Evolutionary conservation across 257 asterid species (phyloP).

Genomic region (Solanum phureja): DNA sequence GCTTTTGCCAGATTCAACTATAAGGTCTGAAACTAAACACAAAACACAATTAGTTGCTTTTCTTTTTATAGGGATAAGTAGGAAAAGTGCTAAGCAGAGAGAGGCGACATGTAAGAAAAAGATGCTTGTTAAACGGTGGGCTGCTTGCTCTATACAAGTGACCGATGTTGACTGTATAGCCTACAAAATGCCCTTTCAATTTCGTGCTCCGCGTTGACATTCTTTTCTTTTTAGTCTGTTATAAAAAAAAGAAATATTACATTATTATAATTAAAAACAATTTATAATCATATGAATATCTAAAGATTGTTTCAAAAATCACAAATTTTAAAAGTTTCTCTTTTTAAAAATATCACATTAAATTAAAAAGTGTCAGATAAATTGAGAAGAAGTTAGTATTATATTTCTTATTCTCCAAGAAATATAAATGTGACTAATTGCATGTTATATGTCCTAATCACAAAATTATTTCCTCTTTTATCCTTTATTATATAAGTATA

Average conservation of each 20-base stretch:
- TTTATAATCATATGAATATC: too few species aligned
- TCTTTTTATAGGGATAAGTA: neutral
- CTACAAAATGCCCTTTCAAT: neutral
- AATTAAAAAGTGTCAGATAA: too few species aligned
- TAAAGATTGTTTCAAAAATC: too few species aligned
- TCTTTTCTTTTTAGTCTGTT: neutral
- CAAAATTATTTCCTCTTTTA: neutral
- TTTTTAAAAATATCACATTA: too few species aligned
- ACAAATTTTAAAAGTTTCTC: rapidly evolving
- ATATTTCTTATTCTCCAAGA: neutral
- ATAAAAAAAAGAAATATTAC: rapidly evolving
- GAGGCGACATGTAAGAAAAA: neutral
- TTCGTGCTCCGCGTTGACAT: rapidly evolving
- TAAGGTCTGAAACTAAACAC: neutral
- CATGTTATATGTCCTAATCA: neutral
- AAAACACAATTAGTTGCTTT: neutral
- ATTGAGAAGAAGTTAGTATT: too few species aligned
- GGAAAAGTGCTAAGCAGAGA: neutral
- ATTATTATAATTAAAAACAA: too few species aligned
- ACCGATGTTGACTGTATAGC: neutral
- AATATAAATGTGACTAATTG: neutral
- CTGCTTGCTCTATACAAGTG: neutral
- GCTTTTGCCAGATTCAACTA: neutral
- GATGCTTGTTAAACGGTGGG: neutral
- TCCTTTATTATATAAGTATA: neutral